Evolutionary conservation across 129 eudicot species (phyloP).

Genomic region (Mikania micrantha): DNA sequence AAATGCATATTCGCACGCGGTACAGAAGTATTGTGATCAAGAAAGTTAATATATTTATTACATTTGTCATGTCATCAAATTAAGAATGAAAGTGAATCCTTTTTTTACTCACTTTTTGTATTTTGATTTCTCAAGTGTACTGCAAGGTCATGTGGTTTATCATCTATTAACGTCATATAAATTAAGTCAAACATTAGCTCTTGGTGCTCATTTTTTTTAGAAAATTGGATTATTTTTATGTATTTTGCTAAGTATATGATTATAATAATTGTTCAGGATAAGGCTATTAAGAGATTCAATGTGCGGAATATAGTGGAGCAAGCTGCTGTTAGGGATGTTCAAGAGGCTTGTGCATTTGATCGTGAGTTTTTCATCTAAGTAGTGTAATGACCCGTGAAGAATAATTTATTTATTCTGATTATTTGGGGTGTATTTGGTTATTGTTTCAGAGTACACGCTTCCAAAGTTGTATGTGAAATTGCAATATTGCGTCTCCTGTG

Average conservation of each 20-base stretch:
- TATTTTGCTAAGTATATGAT: background rate
- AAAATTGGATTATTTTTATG: background rate
- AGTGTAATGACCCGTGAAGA: background rate
- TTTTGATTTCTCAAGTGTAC: too few relatives aligned
- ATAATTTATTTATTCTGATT: background rate
- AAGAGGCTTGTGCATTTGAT: slow-evolving; percentile 81
- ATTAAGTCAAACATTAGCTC: too few relatives aligned
- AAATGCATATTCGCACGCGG: too few relatives aligned
- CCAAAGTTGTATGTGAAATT: slow-evolving; percentile 74
- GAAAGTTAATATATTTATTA: background rate
- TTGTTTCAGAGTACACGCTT: slow-evolving; percentile 51
- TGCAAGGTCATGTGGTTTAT: too few relatives aligned
- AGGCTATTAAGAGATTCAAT: slow-evolving; percentile 78
- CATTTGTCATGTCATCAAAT: too few relatives aligned
- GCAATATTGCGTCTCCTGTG: slow-evolving; percentile 78
- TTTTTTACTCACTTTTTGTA: too few relatives aligned
- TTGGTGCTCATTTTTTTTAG: too few relatives aligned
- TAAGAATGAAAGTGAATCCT: too few relatives aligned
- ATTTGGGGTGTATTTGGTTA: background rate
- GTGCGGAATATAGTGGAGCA: slow-evolving; percentile 91
- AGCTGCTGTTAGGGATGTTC: slow-evolving; percentile 90
- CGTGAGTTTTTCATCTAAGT: slow-evolving; percentile 20
- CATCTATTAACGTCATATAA: too few relatives aligned
- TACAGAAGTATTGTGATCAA: too few relatives aligned
- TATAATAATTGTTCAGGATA: slow-evolving; percentile 35